phyloP scores from a whole-genome alignment of 1,284 basidiomycete species.

The Ganoderma lingzhi region DNA sequence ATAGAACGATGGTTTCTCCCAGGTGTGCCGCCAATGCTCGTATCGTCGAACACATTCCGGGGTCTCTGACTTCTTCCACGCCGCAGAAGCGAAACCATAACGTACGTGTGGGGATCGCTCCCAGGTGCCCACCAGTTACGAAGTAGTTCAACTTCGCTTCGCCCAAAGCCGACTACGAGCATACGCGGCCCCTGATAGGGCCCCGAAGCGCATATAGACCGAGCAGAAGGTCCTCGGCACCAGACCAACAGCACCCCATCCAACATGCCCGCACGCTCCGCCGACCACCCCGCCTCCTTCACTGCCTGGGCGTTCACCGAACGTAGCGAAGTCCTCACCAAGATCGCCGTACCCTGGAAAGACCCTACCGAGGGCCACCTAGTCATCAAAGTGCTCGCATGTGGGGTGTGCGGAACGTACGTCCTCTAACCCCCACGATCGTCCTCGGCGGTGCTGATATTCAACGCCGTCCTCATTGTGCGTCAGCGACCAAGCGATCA shows the following conservation, averaged over 20 bases:
- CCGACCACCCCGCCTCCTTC: conserved; percentile 42
- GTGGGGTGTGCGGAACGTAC: conserved; percentile 38
- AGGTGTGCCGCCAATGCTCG: not conserved
- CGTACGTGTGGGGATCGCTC: not conserved
- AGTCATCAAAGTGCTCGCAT: conserved; percentile 44
- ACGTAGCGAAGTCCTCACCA: conserved; percentile 29
- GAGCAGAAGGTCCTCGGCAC: not conserved
- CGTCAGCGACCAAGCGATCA: conserved; percentile 34
- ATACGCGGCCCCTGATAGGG: not conserved
- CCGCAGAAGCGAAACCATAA: not conserved
- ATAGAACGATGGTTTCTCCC: not conserved
- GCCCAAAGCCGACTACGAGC: not conserved
- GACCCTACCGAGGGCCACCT: conserved; percentile 42
- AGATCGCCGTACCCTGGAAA: conserved; percentile 41
- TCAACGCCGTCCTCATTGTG: not conserved
- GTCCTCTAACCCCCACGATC: not conserved
- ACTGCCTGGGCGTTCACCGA: conserved; percentile 37
- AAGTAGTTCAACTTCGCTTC: not conserved
- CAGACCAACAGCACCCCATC: not conserved
- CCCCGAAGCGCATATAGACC: not conserved
- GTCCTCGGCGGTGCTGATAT: not conserved
- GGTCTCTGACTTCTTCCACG: not conserved
- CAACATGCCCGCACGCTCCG: not conserved
- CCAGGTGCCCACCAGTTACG: not conserved
- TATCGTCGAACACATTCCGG: not conserved